A percentile compares a stretch with the other conserved stretches of the same genome.
These are phyloP conservation scores for Ustilago shanxiensis DNA, from an alignment of 1,284 basidiomycete genomes.

Conservation along the genomic window DNA sequence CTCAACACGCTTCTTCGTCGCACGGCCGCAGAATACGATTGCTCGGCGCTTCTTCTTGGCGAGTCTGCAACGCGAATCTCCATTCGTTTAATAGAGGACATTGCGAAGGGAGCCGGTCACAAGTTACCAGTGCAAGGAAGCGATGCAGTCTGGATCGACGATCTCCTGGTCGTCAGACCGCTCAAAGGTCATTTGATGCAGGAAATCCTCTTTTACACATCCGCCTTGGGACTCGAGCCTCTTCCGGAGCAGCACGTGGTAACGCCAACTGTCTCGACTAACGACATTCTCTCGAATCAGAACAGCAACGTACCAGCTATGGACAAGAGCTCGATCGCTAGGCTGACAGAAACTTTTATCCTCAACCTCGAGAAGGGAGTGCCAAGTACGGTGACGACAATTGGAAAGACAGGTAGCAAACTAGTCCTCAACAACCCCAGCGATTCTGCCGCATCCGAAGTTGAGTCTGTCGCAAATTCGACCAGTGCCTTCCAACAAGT, in stretches of 20 bases:
- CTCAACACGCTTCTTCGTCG: slow-evolving; percentile 42
- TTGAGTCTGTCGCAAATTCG: slow-evolving; percentile 6
- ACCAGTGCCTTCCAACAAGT: slow-evolving; percentile 35
- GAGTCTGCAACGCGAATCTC: slow-evolving; percentile 55
- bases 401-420: slow-evolving; percentile 62
- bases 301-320: slow-evolving; percentile 18
- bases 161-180: slow-evolving; percentile 55
- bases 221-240: slow-evolving; percentile 21
- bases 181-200: slow-evolving; percentile 47
- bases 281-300: slow-evolving; percentile 10
- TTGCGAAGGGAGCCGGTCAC: slow-evolving; percentile 63
- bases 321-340: slow-evolving; percentile 61
- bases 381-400: slow-evolving; percentile 63
- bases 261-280: slow-evolving; percentile 9
- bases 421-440: slow-evolving; percentile 55
- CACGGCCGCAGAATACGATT: slow-evolving; percentile 39
- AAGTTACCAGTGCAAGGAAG: slow-evolving; percentile 60
- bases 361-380: slow-evolving; percentile 62
- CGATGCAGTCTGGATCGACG: slow-evolving; percentile 57
- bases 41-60: slow-evolving; percentile 55
- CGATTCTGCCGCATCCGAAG: neutral
- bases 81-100: slow-evolving; percentile 56
- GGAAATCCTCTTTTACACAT: slow-evolving; percentile 55
- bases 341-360: slow-evolving; percentile 62
- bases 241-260: slow-evolving; percentile 42